Percentiles rank a stretch among this genome's conserved stretches.
These are phyloP conservation scores for Verticillium isaacii DNA, from an alignment of 2,329 filamentous ascomycete genomes.

Conservation along the genomic window DNA sequence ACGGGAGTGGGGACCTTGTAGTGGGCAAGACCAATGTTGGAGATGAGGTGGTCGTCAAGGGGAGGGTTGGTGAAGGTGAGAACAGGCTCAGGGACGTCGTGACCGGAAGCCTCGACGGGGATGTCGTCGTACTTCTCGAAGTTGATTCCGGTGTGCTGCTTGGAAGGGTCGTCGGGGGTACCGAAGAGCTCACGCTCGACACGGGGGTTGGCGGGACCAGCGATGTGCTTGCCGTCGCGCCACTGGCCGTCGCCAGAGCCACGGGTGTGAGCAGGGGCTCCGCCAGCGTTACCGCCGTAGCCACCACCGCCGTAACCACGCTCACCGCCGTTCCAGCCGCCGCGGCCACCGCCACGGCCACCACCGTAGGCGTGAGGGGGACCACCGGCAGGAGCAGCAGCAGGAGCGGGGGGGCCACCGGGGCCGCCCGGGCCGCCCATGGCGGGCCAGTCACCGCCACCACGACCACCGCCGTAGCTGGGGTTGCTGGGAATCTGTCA, in stretches of 20 bases:
- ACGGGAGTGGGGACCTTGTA: conserved; percentile 97
- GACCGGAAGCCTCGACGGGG: conserved; percentile 92
- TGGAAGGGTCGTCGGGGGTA: conserved; percentile 81
- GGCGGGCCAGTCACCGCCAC: conserved; percentile 13
- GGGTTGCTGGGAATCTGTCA: neutral
- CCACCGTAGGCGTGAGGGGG: conserved; percentile 22
- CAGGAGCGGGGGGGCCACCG: conserved; percentile 16
- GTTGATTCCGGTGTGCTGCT: conserved; percentile 98
- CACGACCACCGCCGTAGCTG: conserved; percentile 18
- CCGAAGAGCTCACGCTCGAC: conserved; percentile 96
- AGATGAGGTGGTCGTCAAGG: conserved; percentile 86
- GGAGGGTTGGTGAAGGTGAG: conserved; percentile 89
- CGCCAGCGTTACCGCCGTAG: conserved; percentile 40
- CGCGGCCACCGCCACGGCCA: conserved; percentile 27
- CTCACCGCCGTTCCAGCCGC: conserved; percentile 26
- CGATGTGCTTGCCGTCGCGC: conserved; percentile 94
- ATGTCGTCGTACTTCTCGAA: conserved; percentile 99
- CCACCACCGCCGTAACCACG: conserved; percentile 34
- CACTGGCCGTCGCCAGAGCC: conserved; percentile 95
- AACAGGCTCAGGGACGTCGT: conserved; percentile 88
- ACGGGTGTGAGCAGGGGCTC: conserved; percentile 53
- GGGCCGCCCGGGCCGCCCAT: conserved; percentile 16
- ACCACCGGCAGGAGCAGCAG: conserved; percentile 13
- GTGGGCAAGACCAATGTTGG: conserved; percentile 88
- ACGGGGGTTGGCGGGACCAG: conserved; percentile 82